Evolutionary conservation across 805 yeast genomes (phyloP), one percentile per base, ranked within the genome.

Genomic region (Metschnikowia corniflorae): DNA sequence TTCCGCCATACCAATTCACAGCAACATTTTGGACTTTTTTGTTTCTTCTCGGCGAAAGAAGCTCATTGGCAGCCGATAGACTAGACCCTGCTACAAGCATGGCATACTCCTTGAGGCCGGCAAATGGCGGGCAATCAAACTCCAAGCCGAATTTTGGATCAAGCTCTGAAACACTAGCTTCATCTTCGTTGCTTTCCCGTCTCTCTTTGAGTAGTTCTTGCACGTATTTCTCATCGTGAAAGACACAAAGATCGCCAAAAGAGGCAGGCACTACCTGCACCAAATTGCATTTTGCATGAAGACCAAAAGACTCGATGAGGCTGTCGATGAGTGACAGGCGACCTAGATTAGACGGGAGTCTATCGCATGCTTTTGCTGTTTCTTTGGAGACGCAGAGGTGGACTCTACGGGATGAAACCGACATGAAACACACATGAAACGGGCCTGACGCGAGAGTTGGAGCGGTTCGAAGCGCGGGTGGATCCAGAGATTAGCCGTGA

Each of bases 1-100:
- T 58, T 1, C 93, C 94, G 6, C 94, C 94, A 49, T 77, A 75
- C 88, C 88, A 84, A 51, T 82, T 82, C 29, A 84, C 65, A 5
- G 36, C 51, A 2, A 73, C 79, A 18, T 29, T 18, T 17, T 31
- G 46, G 15, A 3, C 2, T 2, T n/a, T 15, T 5, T 10, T 15
- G 22, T 30, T 24, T 8, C 23, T 14, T 5, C 24, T 16, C 35
- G 30, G 33, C 1, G 53, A 33, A 3, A 71, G 46, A 48, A 60
- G 63, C 5, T 58, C 23, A 16, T 32, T 55, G 0, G 76, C 77
- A 7, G 80, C 64, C 8, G 70, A 52, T 8, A 82, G 43, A 2
- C 85, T 75, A 0, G 86, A 73, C 0, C 86, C 85, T 0, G 82
- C 77, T 0, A 70, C 57, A 0, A 62, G 55, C 15, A 51, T 54